Conservation (phyloP, 768 basidiomycete genomes). For the Phallus indusiatus region DNA sequence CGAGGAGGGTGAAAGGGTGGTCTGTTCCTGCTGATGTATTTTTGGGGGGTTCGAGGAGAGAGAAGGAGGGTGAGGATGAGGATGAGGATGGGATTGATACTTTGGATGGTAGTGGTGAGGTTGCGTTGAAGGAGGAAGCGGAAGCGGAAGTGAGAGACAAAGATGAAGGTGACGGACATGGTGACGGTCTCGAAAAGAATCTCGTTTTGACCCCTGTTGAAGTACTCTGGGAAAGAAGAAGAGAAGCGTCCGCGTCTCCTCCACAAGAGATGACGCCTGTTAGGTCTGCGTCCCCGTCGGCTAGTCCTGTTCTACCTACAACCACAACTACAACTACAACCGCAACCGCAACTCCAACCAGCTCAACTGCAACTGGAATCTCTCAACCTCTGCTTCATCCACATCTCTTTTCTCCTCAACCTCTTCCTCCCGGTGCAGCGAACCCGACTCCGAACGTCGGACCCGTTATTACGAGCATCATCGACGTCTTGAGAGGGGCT, state of each 20-base stretch:
- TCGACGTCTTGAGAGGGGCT: background rate
- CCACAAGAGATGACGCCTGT: background rate
- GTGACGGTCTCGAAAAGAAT: background rate
- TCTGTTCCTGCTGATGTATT: background rate
- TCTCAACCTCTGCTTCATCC: background rate
- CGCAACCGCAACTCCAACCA: no score
- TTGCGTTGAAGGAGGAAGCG: background rate
- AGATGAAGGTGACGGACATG: background rate
- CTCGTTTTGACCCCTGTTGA: background rate
- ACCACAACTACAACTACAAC: no score
- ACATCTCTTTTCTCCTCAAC: background rate
- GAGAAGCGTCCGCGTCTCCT: background rate
- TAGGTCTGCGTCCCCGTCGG: background rate
- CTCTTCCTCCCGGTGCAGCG: background rate
- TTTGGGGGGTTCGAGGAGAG: background rate
- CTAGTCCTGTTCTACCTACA: no score
- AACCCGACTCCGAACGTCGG: background rate
- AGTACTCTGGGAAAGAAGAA: background rate
- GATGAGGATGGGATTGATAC: background rate
- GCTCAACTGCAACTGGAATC: background rate
- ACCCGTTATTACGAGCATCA: background rate
- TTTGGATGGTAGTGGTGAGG: background rate
- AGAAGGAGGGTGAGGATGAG: background rate
- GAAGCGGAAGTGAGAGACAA: background rate
- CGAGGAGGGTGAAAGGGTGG: background rate